phyloP scores from a whole-genome alignment of 2,329 filamentous ascomycete species.

The Plectosphaerella plurivora region DNA sequence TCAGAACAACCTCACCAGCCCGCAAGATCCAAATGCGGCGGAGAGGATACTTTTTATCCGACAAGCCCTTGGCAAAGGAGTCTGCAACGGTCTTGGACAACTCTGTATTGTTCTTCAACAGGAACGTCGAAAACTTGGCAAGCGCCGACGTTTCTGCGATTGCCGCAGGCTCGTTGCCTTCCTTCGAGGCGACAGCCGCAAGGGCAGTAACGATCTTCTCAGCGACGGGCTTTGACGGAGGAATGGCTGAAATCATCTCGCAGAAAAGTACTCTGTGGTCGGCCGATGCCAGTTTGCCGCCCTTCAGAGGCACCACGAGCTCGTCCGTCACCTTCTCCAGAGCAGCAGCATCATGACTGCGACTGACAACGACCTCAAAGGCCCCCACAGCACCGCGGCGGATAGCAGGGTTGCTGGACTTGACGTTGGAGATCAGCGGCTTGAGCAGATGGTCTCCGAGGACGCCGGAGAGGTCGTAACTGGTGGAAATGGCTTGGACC shows the following conservation, averaged over 20 bases:
- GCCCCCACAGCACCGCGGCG: conserved; percentile 70
- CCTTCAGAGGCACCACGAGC: conserved; percentile 72
- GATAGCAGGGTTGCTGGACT: conserved; percentile 79
- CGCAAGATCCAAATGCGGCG: conserved; percentile 78
- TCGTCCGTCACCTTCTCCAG: conserved; percentile 72
- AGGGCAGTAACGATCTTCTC: conserved; percentile 64
- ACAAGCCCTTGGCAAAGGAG: conserved; percentile 72
- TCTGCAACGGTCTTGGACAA: conserved; percentile 66
- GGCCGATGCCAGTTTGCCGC: conserved; percentile 75
- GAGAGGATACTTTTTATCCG: conserved; percentile 76
- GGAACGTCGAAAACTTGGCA: conserved; percentile 57
- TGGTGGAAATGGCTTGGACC: conserved; percentile 61
- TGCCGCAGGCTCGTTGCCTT: conserved; percentile 82
- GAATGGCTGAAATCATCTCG: conserved; percentile 68
- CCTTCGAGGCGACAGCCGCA: conserved; percentile 68
- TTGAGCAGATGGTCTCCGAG: conserved; percentile 73
- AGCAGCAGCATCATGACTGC: conserved; percentile 51
- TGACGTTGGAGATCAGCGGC: conserved; percentile 82
- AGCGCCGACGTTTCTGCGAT: conserved; percentile 71
- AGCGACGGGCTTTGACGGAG: conserved; percentile 57
- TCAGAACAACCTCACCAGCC: conserved; percentile 65
- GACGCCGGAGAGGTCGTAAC: conserved; percentile 72
- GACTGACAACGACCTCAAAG: conserved; percentile 65
- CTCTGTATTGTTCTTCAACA: conserved; percentile 56
- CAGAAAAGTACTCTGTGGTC: conserved; percentile 83